Conservation (phyloP, 345 rosid species). For the Gossypium bickii region DNA sequence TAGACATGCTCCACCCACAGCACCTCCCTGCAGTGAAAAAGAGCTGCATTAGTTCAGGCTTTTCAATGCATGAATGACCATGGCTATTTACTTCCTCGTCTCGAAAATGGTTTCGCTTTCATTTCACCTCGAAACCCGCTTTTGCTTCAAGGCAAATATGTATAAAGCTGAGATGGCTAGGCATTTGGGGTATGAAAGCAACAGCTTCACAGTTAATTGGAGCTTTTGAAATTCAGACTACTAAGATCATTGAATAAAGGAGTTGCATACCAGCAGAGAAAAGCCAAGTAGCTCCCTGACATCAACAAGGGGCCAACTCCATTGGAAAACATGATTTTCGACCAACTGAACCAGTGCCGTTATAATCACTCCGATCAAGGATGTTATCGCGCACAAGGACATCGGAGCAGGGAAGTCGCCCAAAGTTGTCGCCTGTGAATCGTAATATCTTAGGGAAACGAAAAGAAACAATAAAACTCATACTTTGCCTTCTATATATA, state of each 20-base stretch:
- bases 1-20: conserved; percentile 52
- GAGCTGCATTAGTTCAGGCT: not conserved
- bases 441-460: not conserved
- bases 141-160: not conserved
- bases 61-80: not conserved
- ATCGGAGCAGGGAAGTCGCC: conserved; percentile 82
- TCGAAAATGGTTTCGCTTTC: not conserved
- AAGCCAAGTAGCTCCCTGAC: conserved; percentile 35
- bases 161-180: not conserved
- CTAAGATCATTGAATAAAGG: not conserved
- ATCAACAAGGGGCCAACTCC: conserved; percentile 36
- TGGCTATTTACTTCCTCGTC: too few species aligned
- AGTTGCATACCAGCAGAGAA: conserved; percentile 48
- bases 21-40: conserved; percentile 48
- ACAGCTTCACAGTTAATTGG: not conserved
- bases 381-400: conserved; percentile 65
- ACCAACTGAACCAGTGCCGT: conserved; percentile 45
- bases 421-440: conserved; percentile 56
- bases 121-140: not conserved
- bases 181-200: not conserved
- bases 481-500: not conserved
- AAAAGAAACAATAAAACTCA: not conserved
- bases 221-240: not conserved
- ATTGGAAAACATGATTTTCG: conserved; percentile 32
- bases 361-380: conserved; percentile 60